Percentiles rank a stretch among this genome's conserved stretches.
phyloP scores from a whole-genome alignment of 1,284 basidiomycete species.

The Trametes polyzona region DNA sequence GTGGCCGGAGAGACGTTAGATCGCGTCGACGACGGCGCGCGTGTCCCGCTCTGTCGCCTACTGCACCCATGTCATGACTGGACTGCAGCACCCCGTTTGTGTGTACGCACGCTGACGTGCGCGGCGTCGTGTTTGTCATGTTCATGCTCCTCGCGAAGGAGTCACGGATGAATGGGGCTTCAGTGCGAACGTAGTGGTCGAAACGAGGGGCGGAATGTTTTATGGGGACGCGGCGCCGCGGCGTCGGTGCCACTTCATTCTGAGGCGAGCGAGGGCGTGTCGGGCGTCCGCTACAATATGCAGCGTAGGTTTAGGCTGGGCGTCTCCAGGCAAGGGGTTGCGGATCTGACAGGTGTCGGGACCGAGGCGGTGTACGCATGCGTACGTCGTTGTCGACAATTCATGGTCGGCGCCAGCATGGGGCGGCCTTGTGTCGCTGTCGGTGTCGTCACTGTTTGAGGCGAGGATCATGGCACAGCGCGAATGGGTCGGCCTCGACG shows the following conservation, averaged over 20 bases:
- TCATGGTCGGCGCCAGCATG: neutral
- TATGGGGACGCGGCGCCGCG: too few relatives aligned
- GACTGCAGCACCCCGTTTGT: neutral
- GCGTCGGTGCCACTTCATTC: too few relatives aligned
- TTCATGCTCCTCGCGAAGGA: too few relatives aligned
- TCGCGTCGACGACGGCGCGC: too few relatives aligned
- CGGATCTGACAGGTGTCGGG: conserved; percentile 1
- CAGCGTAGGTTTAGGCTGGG: too few relatives aligned
- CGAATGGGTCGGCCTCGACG: too few relatives aligned
- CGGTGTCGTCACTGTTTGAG: neutral
- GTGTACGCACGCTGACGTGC: too few relatives aligned
- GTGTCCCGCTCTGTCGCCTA: neutral
- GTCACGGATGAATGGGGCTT: neutral
- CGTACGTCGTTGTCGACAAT: neutral
- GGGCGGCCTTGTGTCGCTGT: neutral
- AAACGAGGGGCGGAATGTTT: too few relatives aligned
- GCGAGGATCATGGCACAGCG: neutral
- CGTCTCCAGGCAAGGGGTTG: neutral
- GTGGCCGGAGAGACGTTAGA: neutral
- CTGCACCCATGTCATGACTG: neutral
- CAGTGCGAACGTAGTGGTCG: too few relatives aligned
- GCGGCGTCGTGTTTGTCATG: too few relatives aligned
- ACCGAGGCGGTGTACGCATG: neutral
- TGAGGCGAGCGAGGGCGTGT: too few relatives aligned
- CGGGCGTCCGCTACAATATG: neutral